Conservation (phyloP, 2,329 filamentous ascomycete genomes). For the Lasiodiplodia citricola region DNA sequence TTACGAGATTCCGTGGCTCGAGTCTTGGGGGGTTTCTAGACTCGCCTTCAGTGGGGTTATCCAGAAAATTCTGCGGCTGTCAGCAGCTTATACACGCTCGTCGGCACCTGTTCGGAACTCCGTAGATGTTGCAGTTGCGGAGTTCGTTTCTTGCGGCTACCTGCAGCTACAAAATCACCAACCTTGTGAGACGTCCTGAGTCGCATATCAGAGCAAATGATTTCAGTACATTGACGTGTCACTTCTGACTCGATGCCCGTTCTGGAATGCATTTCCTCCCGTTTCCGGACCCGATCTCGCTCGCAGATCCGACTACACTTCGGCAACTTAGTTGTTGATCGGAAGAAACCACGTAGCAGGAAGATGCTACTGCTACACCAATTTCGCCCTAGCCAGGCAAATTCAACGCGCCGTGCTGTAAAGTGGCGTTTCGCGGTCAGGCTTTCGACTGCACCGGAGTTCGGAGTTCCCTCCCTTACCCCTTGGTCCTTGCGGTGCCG, state of each 20-base stretch:
- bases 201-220: background rate
- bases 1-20: background rate
- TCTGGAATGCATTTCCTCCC: background rate
- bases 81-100: background rate
- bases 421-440: too few relatives aligned
- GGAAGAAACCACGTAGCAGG: background rate
- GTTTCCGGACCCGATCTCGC: background rate
- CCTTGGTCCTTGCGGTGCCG: slow-evolving; percentile 7
- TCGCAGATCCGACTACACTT: background rate
- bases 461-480: slow-evolving; percentile 21
- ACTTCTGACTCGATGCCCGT: background rate
- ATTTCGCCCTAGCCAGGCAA: too few relatives aligned
- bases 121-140: background rate
- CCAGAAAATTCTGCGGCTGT: background rate
- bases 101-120: slow-evolving; percentile 8
- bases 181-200: background rate
- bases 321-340: background rate
- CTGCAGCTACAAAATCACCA: background rate
- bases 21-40: background rate
- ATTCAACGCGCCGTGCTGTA: background rate
- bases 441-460: background rate
- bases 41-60: background rate
- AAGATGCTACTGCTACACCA: background rate
- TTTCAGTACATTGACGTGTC: background rate
- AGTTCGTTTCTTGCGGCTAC: slow-evolving; percentile 6